Percentiles rank a stretch among this genome's conserved stretches.
Evolutionary conservation across 768 basidiomycete species (phyloP).

Genomic region (Kwoniella europaea): DNA sequence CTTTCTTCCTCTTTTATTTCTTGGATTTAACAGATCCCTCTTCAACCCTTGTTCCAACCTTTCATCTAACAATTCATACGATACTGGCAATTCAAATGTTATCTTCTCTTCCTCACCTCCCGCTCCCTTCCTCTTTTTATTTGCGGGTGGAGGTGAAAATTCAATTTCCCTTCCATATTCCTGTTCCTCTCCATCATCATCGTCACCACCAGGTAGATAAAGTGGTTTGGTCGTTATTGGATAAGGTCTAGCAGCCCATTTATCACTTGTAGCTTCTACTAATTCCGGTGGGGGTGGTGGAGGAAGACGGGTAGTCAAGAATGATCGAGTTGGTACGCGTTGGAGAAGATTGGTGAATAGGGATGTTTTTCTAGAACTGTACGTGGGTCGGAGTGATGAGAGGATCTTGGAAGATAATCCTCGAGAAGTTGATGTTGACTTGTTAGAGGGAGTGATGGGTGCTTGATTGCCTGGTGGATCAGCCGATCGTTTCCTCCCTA

Average conservation of each 20-base stretch:
- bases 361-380: constrained; percentile 12
- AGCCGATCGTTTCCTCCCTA: background rate
- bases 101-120: constrained; percentile 27
- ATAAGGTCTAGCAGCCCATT: constrained; percentile 48
- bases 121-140: constrained; percentile 20
- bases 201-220: constrained; percentile 27
- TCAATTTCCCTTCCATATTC: constrained; percentile 4
- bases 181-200: constrained; percentile 31
- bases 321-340: constrained; percentile 33
- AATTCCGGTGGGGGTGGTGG: constrained; percentile 26
- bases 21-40: constrained; percentile 24
- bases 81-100: constrained; percentile 51
- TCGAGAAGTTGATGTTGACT: background rate
- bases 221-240: constrained; percentile 42
- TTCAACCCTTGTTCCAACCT: constrained; percentile 38
- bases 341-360: constrained; percentile 29
- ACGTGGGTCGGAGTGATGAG: constrained; percentile 5
- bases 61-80: constrained; percentile 47
- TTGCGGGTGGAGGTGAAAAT: constrained; percentile 18
- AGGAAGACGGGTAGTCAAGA: constrained; percentile 35
- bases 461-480: background rate
- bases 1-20: constrained; percentile 18
- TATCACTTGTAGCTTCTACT: constrained; percentile 41
- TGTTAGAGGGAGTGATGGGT: background rate
- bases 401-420: background rate